Evolutionary conservation across 768 basidiomycete genomes (phyloP).

Genomic region (Mrakia blollopis): DNA sequence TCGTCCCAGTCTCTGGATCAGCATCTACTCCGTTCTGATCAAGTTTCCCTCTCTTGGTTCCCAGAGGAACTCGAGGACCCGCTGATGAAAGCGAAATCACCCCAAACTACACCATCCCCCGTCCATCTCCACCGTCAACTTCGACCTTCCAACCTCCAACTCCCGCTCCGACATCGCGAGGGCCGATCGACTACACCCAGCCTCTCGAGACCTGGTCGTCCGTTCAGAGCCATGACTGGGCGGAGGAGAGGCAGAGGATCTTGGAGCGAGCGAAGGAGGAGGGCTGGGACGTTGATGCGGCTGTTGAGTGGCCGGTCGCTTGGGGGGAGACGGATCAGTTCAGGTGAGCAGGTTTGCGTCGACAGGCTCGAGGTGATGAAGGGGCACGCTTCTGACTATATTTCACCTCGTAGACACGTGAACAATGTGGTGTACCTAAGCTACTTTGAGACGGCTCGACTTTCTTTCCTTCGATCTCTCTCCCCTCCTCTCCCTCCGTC

Average conservation of each 20-base stretch:
- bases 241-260: constrained; percentile 10
- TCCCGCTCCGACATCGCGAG: neutral
- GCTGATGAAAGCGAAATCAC: constrained; percentile 21
- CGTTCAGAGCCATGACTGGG: neutral
- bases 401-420: constrained; percentile 12
- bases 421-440: constrained; percentile 26
- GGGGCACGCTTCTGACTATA: neutral
- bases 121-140: neutral
- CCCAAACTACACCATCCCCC: constrained; percentile 18
- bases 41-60: neutral
- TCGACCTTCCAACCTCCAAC: neutral
- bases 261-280: constrained; percentile 2
- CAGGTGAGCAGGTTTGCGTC: constrained; percentile 6
- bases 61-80: constrained; percentile 24
- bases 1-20: neutral
- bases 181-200: constrained; percentile 16
- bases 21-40: neutral
- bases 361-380: neutral
- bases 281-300: constrained; percentile 17
- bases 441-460: constrained; percentile 27
- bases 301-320: constrained; percentile 29
- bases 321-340: constrained; percentile 30
- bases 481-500: constrained; percentile 11
- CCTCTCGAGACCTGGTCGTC: constrained; percentile 3
- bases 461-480: constrained; percentile 20